Evolutionary conservation across 352 stramenopile species (phyloP), one percentile per base, ranked within the genome.

Genomic region (Phytopythium cucurbitacearum): DNA sequence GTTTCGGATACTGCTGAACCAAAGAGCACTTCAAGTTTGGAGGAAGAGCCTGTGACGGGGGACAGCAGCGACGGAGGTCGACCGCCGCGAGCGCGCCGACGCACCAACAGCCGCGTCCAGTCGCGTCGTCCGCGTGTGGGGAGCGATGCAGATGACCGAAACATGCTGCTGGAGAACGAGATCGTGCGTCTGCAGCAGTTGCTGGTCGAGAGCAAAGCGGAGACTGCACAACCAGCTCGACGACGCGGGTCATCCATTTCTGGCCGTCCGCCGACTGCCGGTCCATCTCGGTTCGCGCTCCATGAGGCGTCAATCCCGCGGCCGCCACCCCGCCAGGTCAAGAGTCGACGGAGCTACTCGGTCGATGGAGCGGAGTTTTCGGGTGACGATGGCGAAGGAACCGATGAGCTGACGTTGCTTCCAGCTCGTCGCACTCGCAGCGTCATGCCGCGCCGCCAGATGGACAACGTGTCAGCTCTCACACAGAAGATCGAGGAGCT

Each of bases 181-280:
- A 89, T 91, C 40, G 51, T 89, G 57, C 78, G 81, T 8, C 67
- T 91, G n/a, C 79, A 89, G 55, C 69, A 86, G 35, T 73, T 91
- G 60, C 75, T 91, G 11, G 52, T 83, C 8, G 67, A 89, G 40
- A 80, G 85, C 44, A 78, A 66, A 35, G 62, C 44, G 21, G 60
- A 28, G 33, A 41, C 51, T 2, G 34, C 36, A 15, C 34, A 15
- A 45, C 49, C 64, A 52, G 36, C 39, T 16, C 57, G 51, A 48
- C 48, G 48, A 11, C 50, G 45, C 3, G 64, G 55, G 12, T 60
- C 64, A 11, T 72, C 52, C 35, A 60, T 45, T 12, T 35, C 51
- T 45, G 42, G 57, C 47, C 64, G 60, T 8, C 67, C 67, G 10
- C 65, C 58, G 32, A 65, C 64, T 4, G 64, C 57, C 55, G 48